These are phyloP conservation scores for Cynara cardunculus DNA, from an alignment of 129 eudicot genomes.

Conservation along the genomic window DNA sequence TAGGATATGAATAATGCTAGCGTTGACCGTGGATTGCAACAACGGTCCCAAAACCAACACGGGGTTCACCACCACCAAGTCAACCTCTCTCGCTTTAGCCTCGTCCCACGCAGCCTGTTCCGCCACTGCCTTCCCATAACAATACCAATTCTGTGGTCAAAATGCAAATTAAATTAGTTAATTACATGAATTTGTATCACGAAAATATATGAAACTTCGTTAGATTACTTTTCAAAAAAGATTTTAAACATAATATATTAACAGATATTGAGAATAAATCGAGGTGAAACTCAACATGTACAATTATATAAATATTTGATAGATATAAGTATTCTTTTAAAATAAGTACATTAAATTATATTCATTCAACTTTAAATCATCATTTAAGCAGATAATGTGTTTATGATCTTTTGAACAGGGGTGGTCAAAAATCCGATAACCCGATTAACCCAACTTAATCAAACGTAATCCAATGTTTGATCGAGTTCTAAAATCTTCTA, in stretches of 20 bases:
- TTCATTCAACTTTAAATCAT: not conserved
- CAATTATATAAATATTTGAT: not conserved
- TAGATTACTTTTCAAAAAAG: not conserved
- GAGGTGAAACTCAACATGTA: not conserved
- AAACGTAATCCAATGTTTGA: no score
- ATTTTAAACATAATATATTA: no score
- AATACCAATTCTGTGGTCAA: conserved; percentile 76
- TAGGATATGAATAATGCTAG: conserved; percentile 78
- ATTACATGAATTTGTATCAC: not conserved
- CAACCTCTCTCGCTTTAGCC: conserved; percentile 85
- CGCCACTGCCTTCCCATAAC: conserved; percentile 98
- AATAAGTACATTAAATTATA: not conserved
- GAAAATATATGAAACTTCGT: not conserved
- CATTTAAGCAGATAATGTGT: not conserved
- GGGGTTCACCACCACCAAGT: conserved; percentile 73
- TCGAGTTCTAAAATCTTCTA: no score
- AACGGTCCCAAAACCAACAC: conserved; percentile 86
- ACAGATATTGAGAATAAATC: not conserved
- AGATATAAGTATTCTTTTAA: no score
- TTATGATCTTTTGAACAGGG: no score
- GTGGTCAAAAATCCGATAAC: no score
- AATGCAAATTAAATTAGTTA: not conserved
- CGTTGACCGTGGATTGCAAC: conserved; percentile 77
- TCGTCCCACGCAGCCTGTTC: conserved; percentile 90
- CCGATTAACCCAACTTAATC: no score